A percentile compares a stretch with the other conserved stretches of the same genome.
phyloP scores from a whole-genome alignment of 2,329 filamentous ascomycete species.

The Xylariaceae sp. region DNA sequence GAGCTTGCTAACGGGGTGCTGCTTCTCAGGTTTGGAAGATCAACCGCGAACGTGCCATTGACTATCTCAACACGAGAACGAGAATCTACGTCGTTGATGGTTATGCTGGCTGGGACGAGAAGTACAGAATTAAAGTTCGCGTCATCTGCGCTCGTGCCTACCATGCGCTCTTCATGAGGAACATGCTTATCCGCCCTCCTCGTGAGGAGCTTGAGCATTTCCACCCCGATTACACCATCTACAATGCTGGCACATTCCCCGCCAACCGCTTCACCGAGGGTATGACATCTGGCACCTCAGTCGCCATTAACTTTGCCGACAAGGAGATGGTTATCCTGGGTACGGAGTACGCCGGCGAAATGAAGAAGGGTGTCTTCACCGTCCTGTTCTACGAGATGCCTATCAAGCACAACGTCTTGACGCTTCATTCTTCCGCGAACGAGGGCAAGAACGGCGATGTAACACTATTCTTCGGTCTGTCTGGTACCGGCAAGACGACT shows the following conservation, averaged over 20 bases:
- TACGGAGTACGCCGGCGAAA: constrained; percentile 95
- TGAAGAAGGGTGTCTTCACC: constrained; percentile 99
- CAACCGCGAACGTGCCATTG: constrained; percentile 96
- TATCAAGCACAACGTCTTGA: constrained; percentile 98
- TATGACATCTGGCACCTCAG: constrained; percentile 97
- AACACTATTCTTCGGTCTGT: constrained; percentile 98
- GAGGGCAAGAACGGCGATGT: constrained; percentile 93
- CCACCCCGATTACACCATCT: constrained; percentile 99
- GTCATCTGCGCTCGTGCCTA: constrained; percentile 98
- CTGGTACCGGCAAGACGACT: constrained; percentile 97
- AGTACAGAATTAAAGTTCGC: constrained; percentile 95
- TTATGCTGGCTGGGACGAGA: constrained; percentile 96
- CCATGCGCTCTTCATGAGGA: constrained; percentile 99
- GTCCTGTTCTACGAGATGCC: constrained; percentile 99
- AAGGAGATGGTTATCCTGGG: constrained; percentile 99
- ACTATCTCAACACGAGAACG: constrained; percentile 98
- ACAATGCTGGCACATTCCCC: constrained; percentile 98
- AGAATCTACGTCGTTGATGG: constrained; percentile 98
- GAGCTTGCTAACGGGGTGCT: too few relatives aligned
- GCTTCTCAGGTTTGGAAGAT: constrained; percentile 87
- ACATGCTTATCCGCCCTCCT: constrained; percentile 97
- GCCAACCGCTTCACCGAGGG: constrained; percentile 97
- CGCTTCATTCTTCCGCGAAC: constrained; percentile 97
- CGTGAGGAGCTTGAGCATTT: constrained; percentile 93
- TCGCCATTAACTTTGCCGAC: constrained; percentile 97